Evolutionary conservation across 2,329 filamentous ascomycete genomes (phyloP).

Genomic region (Dryadomyces sulphureus): DNA sequence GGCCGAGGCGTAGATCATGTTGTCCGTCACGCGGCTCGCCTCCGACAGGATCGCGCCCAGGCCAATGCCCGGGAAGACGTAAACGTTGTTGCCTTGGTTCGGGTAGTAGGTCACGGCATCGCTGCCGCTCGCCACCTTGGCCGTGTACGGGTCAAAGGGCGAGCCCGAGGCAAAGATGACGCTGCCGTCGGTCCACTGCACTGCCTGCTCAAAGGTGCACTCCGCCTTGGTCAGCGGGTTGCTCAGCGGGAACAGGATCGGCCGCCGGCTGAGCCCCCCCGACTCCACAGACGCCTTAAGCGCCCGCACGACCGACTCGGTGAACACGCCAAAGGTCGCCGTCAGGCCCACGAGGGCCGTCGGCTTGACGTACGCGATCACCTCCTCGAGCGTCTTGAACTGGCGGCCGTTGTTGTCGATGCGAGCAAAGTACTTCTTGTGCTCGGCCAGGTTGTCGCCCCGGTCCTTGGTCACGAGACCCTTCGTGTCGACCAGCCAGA

Average conservation of each 20-base stretch:
- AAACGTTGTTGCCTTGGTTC: constrained; percentile 76
- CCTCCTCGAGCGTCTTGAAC: constrained; percentile 71
- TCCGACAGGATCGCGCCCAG: constrained; percentile 87
- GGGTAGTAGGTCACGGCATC: constrained; percentile 54
- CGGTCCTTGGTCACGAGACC: constrained; percentile 88
- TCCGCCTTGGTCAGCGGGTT: constrained; percentile 95
- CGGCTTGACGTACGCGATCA: constrained; percentile 89
- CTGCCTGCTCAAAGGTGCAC: constrained; percentile 89
- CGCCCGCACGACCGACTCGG: constrained; percentile 65
- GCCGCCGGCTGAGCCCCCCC: constrained; percentile 55
- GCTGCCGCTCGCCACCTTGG: constrained; percentile 29
- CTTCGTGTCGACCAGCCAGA: constrained; percentile 96
- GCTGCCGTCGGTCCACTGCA: constrained; percentile 79
- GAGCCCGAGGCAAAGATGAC: constrained; percentile 92
- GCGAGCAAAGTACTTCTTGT: constrained; percentile 62
- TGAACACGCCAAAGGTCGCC: constrained; percentile 90
- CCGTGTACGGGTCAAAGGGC: constrained; percentile 63
- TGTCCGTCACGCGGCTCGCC: constrained; percentile 71
- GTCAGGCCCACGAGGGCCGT: constrained; percentile 90
- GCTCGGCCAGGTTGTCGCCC: constrained; percentile 83
- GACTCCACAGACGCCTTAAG: constrained; percentile 49
- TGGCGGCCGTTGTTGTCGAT: constrained; percentile 50
- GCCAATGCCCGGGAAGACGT: constrained; percentile 93
- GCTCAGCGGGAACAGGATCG: constrained; percentile 91
- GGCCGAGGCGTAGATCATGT: constrained; percentile 94